Conservation (phyloP, 208 protist species). For the Trypanosoma rangeli region DNA sequence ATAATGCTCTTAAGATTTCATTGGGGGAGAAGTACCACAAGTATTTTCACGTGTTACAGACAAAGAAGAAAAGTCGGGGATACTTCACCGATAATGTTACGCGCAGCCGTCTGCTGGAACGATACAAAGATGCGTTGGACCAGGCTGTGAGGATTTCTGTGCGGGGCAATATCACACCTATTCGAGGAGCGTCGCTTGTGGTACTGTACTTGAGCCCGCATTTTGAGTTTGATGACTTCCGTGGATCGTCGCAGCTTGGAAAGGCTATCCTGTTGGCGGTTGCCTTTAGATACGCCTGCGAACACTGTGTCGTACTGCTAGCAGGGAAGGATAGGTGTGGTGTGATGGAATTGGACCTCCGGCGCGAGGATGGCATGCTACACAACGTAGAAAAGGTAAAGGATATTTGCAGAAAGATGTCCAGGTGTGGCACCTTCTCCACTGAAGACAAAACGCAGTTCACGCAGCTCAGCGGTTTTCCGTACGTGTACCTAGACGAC, state of each 20-base stretch:
- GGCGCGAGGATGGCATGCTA: constrained; percentile 19
- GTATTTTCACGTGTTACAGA: constrained; percentile 5
- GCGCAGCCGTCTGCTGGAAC: constrained; percentile 27
- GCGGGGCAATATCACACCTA: constrained; percentile 87
- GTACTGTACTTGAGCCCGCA: constrained; percentile 57
- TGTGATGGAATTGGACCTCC: constrained; percentile 19
- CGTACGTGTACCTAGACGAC: constrained; percentile 73
- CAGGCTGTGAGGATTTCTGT: constrained; percentile 73
- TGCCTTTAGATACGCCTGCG: constrained; percentile 87
- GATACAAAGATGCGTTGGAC: constrained; percentile 76
- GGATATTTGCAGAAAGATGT: constrained; percentile 1
- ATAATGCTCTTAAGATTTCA: constrained; percentile 68
- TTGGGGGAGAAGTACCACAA: neutral
- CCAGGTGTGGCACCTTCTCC: neutral
- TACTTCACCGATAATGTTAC: neutral
- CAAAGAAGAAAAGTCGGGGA: neutral
- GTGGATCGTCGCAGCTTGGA: constrained; percentile 40
- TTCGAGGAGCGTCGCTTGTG: constrained; percentile 85
- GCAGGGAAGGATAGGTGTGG: constrained; percentile 38
- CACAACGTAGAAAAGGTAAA: constrained; percentile 24
- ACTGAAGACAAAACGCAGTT: neutral
- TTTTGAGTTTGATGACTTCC: constrained; percentile 22
- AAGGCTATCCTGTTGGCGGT: constrained; percentile 78
- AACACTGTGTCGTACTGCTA: constrained; percentile 73
- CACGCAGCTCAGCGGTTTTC: constrained; percentile 44